These are phyloP conservation scores for Solanum medicagineum DNA, from an alignment of 257 asterid genomes.

Conservation along the genomic window DNA sequence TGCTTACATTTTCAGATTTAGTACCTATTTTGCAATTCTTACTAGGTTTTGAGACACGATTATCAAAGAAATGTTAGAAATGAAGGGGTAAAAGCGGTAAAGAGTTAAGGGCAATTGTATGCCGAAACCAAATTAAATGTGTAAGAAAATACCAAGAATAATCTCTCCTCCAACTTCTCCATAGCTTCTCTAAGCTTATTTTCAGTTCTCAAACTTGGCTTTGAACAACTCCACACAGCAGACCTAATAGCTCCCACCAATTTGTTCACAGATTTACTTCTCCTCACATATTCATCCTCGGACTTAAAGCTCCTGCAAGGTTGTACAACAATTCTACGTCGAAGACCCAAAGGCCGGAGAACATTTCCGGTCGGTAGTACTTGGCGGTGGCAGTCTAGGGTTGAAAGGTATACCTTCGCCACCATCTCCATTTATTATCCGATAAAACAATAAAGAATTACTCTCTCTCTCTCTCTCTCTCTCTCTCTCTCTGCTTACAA, in stretches of 20 bases:
- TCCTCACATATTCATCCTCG: conserved; percentile 22
- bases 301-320: conserved; percentile 68
- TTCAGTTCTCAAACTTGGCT: conserved; percentile 61
- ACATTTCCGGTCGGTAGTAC: conserved; percentile 26
- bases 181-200: conserved; percentile 32
- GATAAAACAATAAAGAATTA: not conserved
- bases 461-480: not conserved
- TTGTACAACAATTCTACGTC: conserved; percentile 12
- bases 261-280: conserved; percentile 15
- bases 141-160: conserved; percentile 41
- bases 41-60: not conserved
- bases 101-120: not conserved
- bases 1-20: not conserved
- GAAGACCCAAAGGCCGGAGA: conserved; percentile 19
- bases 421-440: conserved; percentile 32
- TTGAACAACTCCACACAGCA: conserved; percentile 74
- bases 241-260: conserved; percentile 38
- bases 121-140: not conserved
- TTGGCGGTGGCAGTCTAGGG: conserved; percentile 36
- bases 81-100: not conserved
- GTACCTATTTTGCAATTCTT: not conserved
- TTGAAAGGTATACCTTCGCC: conserved; percentile 50
- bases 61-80: not conserved
- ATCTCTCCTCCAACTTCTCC: conserved; percentile 61
- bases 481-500: not conserved